phyloP scores from a whole-genome alignment of 805 yeast genomes.

The Kluyveromyces wickerhamii region DNA sequence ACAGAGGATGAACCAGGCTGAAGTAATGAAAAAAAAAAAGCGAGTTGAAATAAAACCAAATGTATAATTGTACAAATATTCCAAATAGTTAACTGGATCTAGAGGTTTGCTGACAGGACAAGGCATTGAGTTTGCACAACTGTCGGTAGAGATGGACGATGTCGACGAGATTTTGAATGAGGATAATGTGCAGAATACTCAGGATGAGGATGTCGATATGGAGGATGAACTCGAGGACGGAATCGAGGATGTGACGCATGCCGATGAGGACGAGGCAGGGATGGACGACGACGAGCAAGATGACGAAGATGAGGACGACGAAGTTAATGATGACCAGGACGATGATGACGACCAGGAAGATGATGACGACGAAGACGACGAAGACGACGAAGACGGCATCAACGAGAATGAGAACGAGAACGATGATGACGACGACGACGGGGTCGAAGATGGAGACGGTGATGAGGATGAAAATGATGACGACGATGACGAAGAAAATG shows the following conservation, averaged over 20 bases:
- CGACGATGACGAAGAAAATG: slow-evolving; percentile 18
- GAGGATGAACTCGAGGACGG: slow-evolving; percentile 19
- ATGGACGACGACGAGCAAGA: slow-evolving; percentile 22
- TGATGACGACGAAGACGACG: slow-evolving; percentile 13
- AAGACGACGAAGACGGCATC: slow-evolving; percentile 13
- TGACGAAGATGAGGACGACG: slow-evolving; percentile 9
- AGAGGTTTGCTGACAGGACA: too few relatives aligned
- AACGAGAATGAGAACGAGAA: slow-evolving; percentile 22
- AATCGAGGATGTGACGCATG: slow-evolving; percentile 12
- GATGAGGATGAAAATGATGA: slow-evolving; percentile 12
- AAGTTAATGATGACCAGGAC: slow-evolving; percentile 12
- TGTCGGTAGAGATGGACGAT: too few relatives aligned
- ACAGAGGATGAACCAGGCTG: too few relatives aligned
- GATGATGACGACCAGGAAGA: slow-evolving; percentile 16
- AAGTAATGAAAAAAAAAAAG: too few relatives aligned
- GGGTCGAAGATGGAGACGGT: slow-evolving; percentile 17
- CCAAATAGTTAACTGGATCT: too few relatives aligned
- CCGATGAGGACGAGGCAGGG: slow-evolving; percentile 25
- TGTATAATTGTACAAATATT: too few relatives aligned
- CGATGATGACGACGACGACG: slow-evolving; percentile 18
- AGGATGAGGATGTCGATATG: slow-evolving; percentile 14
- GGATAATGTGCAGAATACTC: slow-evolving; percentile 23
- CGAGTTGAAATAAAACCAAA: too few relatives aligned
- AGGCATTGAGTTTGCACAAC: too few relatives aligned
- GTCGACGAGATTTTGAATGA: slow-evolving; percentile 27